These are phyloP conservation scores for Mortierella sp. DNA, from an alignment of 371 early-diverging fungal genomes.

Conservation along the genomic window DNA sequence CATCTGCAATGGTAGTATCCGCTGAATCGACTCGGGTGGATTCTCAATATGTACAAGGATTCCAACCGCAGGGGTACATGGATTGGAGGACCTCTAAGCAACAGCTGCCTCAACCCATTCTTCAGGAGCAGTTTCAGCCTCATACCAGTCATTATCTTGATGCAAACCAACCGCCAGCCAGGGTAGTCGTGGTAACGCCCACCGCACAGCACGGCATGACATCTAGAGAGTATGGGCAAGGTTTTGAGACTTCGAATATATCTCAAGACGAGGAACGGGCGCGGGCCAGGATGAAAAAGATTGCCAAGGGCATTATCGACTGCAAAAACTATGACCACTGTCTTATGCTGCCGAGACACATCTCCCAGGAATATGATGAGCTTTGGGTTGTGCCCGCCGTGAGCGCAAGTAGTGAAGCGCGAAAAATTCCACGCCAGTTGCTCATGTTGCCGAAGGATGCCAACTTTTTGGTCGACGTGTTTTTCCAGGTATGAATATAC, in stretches of 20 bases:
- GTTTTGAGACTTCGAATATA: too few relatives aligned
- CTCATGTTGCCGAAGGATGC: constrained; percentile 43
- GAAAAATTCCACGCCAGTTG: constrained; percentile 33
- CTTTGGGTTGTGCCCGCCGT: constrained; percentile 23
- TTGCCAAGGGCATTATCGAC: constrained; percentile 36
- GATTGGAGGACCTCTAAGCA: constrained; percentile 5
- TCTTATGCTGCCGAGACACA: constrained; percentile 35
- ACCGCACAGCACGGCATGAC: too few relatives aligned
- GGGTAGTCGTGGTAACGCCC: too few relatives aligned
- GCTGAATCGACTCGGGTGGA: constrained; percentile 5
- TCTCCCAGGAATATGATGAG: constrained; percentile 41
- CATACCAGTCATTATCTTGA: too few relatives aligned
- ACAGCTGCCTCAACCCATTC: too few relatives aligned
- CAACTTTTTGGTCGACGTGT: constrained; percentile 42
- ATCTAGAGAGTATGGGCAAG: too few relatives aligned
- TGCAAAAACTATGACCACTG: constrained; percentile 30
- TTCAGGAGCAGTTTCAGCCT: too few relatives aligned
- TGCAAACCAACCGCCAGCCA: not conserved
- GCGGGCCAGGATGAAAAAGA: constrained; percentile 22
- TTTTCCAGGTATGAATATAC: constrained; percentile 53
- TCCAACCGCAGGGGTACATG: not conserved
- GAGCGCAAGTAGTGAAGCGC: constrained; percentile 1
- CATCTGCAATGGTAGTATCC: constrained; percentile 15
- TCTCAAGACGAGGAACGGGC: too few relatives aligned
- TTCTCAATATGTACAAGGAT: not conserved